Conservation (phyloP, 306 rosid species). For the Sophora flavescens region DNA sequence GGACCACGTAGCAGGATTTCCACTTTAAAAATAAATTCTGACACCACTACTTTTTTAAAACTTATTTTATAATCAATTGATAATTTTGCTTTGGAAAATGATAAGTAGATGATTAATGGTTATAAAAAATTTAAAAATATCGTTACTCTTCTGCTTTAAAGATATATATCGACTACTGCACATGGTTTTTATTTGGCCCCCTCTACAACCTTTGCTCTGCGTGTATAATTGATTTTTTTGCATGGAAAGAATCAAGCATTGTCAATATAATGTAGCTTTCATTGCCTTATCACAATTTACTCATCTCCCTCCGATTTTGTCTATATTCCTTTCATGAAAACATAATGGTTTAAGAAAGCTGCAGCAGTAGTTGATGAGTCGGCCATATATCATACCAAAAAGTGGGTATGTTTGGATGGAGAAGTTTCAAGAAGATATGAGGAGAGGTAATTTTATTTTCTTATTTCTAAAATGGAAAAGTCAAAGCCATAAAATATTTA, state of each 20-base stretch:
- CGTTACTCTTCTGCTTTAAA: no score
- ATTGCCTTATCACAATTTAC: slow-evolving; percentile 44
- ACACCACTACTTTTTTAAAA: no score
- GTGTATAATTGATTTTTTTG: slow-evolving; percentile 35
- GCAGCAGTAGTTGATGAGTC: slow-evolving; percentile 38
- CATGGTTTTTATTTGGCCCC: slow-evolving; percentile 52
- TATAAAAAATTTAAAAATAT: not conserved
- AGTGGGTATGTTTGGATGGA: slow-evolving; percentile 8
- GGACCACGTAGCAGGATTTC: not conserved
- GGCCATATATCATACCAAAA: slow-evolving; percentile 13
- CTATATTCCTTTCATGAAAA: slow-evolving; percentile 38
- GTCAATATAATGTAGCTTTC: slow-evolving; percentile 30
- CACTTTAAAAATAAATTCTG: no score
- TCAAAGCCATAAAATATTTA: not conserved
- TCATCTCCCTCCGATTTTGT: slow-evolving; percentile 32
- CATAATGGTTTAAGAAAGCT: slow-evolving; percentile 41
- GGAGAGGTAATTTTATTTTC: not conserved
- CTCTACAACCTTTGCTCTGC: slow-evolving; percentile 36
- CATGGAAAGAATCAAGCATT: slow-evolving; percentile 28
- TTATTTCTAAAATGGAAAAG: not conserved
- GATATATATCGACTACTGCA: no score
- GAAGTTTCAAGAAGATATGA: slow-evolving; percentile 19
- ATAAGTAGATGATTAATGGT: no score
- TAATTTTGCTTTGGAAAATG: no score
- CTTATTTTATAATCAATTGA: no score